These are phyloP conservation scores for Phytophthora pini DNA, from an alignment of 352 stramenopile species.

Conservation along the genomic window DNA sequence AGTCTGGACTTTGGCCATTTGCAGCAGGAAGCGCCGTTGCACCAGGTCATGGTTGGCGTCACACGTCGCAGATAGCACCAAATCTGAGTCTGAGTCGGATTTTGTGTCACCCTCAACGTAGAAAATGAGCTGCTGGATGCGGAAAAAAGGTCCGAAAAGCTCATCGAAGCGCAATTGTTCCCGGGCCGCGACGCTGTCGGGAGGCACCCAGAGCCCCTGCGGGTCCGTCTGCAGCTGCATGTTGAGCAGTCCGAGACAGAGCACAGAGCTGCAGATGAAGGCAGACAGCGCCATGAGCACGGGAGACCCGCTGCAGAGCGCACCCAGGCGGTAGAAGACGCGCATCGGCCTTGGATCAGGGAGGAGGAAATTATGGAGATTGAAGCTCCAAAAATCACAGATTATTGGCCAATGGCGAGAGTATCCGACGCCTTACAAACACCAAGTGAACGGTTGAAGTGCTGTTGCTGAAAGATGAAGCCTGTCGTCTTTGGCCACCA, in stretches of 20 bases:
- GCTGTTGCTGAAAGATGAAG: too few relatives aligned
- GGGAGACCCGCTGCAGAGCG: constrained; percentile 56
- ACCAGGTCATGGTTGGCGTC: constrained; percentile 60
- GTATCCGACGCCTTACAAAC: neutral
- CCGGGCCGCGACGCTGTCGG: constrained; percentile 56
- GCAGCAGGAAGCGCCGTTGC: constrained; percentile 58
- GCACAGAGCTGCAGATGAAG: constrained; percentile 52
- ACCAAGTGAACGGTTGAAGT: constrained; percentile 24
- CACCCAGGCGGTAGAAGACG: constrained; percentile 62
- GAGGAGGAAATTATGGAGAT: constrained; percentile 22
- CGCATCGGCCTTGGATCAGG: constrained; percentile 38
- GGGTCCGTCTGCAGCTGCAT: constrained; percentile 81
- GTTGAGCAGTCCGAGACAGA: constrained; percentile 64
- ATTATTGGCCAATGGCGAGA: constrained; percentile 22
- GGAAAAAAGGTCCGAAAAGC: constrained; percentile 88
- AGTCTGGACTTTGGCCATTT: constrained; percentile 70
- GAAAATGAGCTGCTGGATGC: constrained; percentile 89
- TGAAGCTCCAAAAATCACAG: constrained; percentile 1
- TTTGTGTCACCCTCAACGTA: constrained; percentile 48
- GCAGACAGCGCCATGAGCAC: constrained; percentile 54
- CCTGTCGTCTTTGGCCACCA: too few relatives aligned
- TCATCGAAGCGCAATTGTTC: constrained; percentile 81
- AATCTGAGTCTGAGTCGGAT: constrained; percentile 9
- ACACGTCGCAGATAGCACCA: constrained; percentile 19
- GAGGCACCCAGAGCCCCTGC: constrained; percentile 84